Evolutionary conservation across 2,329 filamentous ascomycete genomes (phyloP), one percentile per base, ranked within the genome.

Genomic region (Penicillium hesseltinei): DNA sequence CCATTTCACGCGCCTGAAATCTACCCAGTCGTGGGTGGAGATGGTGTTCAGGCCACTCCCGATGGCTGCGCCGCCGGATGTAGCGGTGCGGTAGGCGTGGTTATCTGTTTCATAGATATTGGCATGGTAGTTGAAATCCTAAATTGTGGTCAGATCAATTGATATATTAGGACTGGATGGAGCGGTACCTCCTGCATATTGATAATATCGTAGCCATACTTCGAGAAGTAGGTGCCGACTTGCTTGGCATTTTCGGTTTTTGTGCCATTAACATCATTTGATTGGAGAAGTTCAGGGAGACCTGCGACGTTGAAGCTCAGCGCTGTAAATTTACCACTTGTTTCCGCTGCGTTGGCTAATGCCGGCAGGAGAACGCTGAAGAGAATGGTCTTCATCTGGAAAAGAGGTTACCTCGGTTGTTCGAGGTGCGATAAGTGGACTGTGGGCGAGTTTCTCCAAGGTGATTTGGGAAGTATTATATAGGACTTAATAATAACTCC

Each of bases 61-160:
- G 62, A 89, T 79, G 0, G 77, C 81, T 0, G 84, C 86, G 25
- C 83, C 84, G n/a, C 87, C 86, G 5, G 84, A 86, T 2, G 86
- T 89, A 0, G 84, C 70, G 1, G 86, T 88, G 53, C 86, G 80
- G 71, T 82, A 81, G 4, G 83, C 77, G 65, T 69, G 66, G 23
- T 61, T 49, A 45, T 69, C 83, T 15, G 82, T 83, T 10, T 75
- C 76, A 71, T 88, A 89, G 62, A 89, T 80, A 56, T 80, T 78
- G 9, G 83, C 81, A 63, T 89, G 85, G 71, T 84, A 89, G 73
- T 87, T 87, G 77, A 88, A 88, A 69, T 88, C 84, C 77, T 78
- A 36, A 0, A 31, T 56, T 0, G 38, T 15, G 15, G 27, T 51
- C 19, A 39, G 35, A n/a, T 49, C 21, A 48, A 23, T 33, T 33